A percentile compares a stretch with the other conserved stretches of the same genome.
Conservation (phyloP, 495 filamentous ascomycete genomes). For the Talaromyces thailandensis region DNA sequence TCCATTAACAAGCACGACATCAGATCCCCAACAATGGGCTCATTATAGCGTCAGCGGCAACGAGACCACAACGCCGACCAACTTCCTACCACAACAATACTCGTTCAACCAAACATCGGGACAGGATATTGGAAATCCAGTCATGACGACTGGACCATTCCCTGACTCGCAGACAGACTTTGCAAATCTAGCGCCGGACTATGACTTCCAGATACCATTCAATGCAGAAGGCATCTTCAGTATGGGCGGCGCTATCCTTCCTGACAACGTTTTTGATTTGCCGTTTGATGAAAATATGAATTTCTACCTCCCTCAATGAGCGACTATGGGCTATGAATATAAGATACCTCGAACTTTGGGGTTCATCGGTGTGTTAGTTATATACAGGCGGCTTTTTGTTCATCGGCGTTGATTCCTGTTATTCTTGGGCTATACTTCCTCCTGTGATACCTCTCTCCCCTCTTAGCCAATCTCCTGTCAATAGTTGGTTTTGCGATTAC, state of each 20-base stretch:
- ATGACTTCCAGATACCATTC: slow-evolving; percentile 19
- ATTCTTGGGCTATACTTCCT: neutral
- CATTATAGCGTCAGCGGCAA: slow-evolving; percentile 9
- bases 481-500: neutral
- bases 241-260: slow-evolving; percentile 25
- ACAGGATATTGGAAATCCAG: slow-evolving; percentile 12
- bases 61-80: neutral
- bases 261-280: slow-evolving; percentile 27
- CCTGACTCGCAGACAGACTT: neutral
- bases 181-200: slow-evolving; percentile 16
- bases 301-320: slow-evolving; percentile 13
- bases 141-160: slow-evolving; percentile 9
- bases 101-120: neutral
- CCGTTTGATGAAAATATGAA: slow-evolving; percentile 13
- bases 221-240: slow-evolving; percentile 22
- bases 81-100: neutral
- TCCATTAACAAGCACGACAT: neutral
- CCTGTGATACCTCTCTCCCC: neutral
- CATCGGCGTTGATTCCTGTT: neutral
- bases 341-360: neutral
- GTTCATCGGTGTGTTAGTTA: neutral
- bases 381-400: neutral
- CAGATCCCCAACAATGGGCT: slow-evolving; percentile 12
- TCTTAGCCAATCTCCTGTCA: neutral
- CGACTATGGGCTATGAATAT: neutral